Percentiles rank a stretch among this genome's conserved stretches.
phyloP scores from a whole-genome alignment of 805 yeast species.

The Wickerhamomyces sydowiorum region DNA sequence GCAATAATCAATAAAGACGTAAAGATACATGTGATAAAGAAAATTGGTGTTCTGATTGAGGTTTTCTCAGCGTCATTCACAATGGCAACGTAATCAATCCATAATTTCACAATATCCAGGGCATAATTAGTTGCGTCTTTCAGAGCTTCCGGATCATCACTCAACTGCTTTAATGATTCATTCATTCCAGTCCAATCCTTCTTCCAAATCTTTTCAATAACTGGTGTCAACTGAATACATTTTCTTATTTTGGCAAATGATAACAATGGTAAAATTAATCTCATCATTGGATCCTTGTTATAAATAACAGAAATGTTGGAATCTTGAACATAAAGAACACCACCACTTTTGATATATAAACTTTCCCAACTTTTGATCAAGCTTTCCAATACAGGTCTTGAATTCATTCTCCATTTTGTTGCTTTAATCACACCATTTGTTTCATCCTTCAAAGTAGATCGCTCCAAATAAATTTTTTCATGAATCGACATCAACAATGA shows the following conservation, averaged over 20 bases:
- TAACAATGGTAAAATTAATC: conserved; percentile 60
- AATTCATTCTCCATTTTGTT: conserved; percentile 60
- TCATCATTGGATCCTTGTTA: conserved; percentile 48
- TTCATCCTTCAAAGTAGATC: conserved; percentile 31
- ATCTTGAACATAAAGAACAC: conserved; percentile 49
- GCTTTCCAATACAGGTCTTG: conserved; percentile 52
- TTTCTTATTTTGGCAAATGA: conserved; percentile 64
- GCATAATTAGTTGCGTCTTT: conserved; percentile 58
- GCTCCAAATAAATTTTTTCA: conserved; percentile 55
- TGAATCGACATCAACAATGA: conserved; percentile 60
- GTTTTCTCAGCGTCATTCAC: conserved; percentile 61
- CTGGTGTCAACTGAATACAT: conserved; percentile 55
- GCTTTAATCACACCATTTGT: conserved; percentile 39
- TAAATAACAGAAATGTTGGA: conserved; percentile 37
- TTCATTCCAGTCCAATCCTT: conserved; percentile 71
- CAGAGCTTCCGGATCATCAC: conserved; percentile 54
- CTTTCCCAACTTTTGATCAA: conserved; percentile 66
- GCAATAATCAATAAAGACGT: conserved; percentile 57
- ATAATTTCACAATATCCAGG: conserved; percentile 53
- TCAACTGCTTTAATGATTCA: conserved; percentile 37
- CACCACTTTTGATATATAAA: conserved; percentile 55
- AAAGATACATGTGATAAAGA: conserved; percentile 66
- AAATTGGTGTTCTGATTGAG: conserved; percentile 69
- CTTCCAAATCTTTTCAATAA: conserved; percentile 52
- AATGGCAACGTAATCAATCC: conserved; percentile 69